Evolutionary conservation across 2,329 filamentous ascomycete genomes (phyloP).

Genomic region (Monilinia aucupariae): DNA sequence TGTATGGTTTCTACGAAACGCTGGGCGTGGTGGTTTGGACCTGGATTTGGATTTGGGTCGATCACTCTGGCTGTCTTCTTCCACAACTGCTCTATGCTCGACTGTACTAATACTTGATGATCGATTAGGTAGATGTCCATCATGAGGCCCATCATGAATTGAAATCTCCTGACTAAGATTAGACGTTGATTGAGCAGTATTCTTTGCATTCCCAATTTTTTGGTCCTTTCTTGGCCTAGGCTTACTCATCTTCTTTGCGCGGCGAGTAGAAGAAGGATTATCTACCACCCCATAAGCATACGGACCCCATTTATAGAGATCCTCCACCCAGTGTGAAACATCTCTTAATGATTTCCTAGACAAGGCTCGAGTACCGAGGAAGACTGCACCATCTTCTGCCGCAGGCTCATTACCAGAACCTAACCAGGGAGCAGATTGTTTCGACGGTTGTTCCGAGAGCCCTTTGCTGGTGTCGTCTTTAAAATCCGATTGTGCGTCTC

Average conservation of each 20-base stretch:
- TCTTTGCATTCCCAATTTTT: background rate
- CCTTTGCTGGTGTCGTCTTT: conserved; percentile 32
- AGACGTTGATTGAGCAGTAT: background rate
- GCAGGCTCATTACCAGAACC: conserved; percentile 63
- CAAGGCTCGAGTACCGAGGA: conserved; percentile 72
- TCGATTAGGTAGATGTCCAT: background rate
- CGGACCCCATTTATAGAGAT: conserved; percentile 77
- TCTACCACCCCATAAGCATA: conserved; percentile 80
- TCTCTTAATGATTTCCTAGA: conserved; percentile 65
- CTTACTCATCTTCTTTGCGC: conserved; percentile 37
- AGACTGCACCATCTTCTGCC: conserved; percentile 77
- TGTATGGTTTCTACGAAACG: conserved; percentile 17
- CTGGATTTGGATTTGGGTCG: conserved; percentile 11
- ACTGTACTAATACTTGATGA: conserved; percentile 3
- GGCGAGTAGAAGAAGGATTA: conserved; percentile 63
- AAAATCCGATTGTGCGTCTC: conserved; percentile 37
- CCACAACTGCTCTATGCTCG: background rate
- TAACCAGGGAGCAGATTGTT: conserved; percentile 55
- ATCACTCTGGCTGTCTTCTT: background rate
- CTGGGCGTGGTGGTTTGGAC: conserved; percentile 14
- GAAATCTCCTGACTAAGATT: conserved; percentile 8
- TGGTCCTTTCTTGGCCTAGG: conserved; percentile 14
- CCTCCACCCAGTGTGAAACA: conserved; percentile 81
- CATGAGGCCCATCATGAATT: conserved; percentile 6
- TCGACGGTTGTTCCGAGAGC: conserved; percentile 22